These are phyloP conservation scores for Diaporthe velutina DNA, from an alignment of 2,329 filamentous ascomycete species.

Conservation along the genomic window DNA sequence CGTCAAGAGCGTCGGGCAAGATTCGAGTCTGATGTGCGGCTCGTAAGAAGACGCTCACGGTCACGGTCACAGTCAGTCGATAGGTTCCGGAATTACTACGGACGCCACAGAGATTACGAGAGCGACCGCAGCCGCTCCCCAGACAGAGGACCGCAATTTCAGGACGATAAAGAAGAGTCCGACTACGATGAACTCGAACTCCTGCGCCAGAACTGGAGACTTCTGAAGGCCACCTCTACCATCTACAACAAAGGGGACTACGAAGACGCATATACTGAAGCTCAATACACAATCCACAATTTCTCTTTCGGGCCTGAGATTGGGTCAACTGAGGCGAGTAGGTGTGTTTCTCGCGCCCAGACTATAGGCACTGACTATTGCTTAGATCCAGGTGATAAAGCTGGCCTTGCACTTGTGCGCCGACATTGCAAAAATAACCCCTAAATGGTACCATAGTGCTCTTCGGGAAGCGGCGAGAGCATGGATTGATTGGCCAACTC, in stretches of 20 bases:
- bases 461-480: neutral
- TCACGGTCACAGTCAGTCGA: neutral
- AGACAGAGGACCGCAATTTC: neutral
- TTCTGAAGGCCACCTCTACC: neutral
- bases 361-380: neutral
- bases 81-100: neutral
- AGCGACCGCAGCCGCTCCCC: neutral
- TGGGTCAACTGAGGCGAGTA: neutral
- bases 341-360: accelerated
- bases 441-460: neutral
- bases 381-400: neutral
- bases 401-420: neutral
- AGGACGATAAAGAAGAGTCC: neutral
- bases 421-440: neutral
- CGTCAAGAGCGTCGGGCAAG: neutral
- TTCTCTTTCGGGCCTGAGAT: neutral
- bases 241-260: neutral
- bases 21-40: neutral
- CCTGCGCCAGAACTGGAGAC: constrained; percentile 7
- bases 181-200: neutral
- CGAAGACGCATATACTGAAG: neutral
- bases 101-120: neutral
- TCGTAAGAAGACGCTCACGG: neutral
- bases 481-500: neutral
- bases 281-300: neutral